Base-by-base conservation (phyloP, 1,284 basidiomycete genomes). In the Moniliella sp. region DNA sequence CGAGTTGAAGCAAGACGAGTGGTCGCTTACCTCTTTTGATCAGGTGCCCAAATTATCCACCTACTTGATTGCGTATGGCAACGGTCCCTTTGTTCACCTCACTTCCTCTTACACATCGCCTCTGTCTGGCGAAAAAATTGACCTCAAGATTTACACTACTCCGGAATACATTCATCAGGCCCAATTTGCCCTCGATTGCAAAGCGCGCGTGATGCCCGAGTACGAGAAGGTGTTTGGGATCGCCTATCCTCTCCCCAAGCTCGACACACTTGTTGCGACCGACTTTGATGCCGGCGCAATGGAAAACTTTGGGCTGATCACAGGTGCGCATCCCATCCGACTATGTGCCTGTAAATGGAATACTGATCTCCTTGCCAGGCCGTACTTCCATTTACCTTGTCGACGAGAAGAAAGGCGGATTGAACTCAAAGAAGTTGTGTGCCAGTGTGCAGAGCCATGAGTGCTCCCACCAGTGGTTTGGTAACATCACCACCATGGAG, bases 201-300 rank as follows among this genome's bases (percentile, higher is more conserved):
- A 82, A 64, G 72, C 71, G 27, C 72, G 71, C 48, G 78, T 83
- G 3, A 66, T 93, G 16, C 84, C 84, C 13, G 62, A 86, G n/a
- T 94, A 93, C 59, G 88, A 97, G 63, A 69, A 80, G 57, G 71
- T 61, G 21, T 88, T 88, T 50, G 75, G 82, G 46, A 74, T 88
- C 43, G 78, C 78, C 42, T 91, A 78, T 61, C 82, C 86, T 14
- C 67, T 93, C 29, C 82, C 86, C 11, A 93, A 94, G 41, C 47
- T 60, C 35, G 61, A 62, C 42, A 44, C 58, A 2, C 49, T 62
- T 17, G 55, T 62, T 18, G 54, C 54, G 25, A 52, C 58, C 25
- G 81, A 88, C 60, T 88, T 88, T 46, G 83, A 88, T 57, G 75
- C 77, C 19, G 81, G 79, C 32, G 83, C 82, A 2, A 88, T 86